Evolutionary conservation across 2,329 filamentous ascomycete species (phyloP), one percentile per base, ranked within the genome.

Genomic region (Phoma sp.): DNA sequence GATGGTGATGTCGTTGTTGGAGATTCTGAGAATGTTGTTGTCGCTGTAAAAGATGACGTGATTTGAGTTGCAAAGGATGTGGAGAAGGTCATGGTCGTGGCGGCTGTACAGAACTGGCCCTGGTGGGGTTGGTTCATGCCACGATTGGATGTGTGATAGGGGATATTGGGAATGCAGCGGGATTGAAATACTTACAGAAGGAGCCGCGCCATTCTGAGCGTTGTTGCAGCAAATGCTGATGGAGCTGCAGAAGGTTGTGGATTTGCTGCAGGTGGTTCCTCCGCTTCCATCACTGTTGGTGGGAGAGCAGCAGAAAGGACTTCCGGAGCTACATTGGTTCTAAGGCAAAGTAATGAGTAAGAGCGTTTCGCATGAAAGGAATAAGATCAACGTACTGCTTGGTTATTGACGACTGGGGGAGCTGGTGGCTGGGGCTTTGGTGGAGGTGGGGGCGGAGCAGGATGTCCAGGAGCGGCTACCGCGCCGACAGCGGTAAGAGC

Each of bases 191-290:
- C 39, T 30, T 20, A 42, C 39, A 20, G 26, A 9, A 30, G 25
- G 14, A 7, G 15, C 39, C 4, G 20, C 26, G 14, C 39, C 39
- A 17, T 20, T 20, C 15, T 42, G 25, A 12, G 17, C 39, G 10
- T 42, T 42, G 39, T 29, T 30, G 39, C 39, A 42, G 26, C 39
- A 42, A n/a, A 42, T 42, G 26, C 15, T 30, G 15, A 42, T 20
- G 11, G 39, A 18, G 5, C 30, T 26, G 39, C 39, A 42, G 9
- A 18, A 17, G 21, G 39, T 42, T 6, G 15, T 42, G 9, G 39
- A 18, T 11, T 14, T 14, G 25, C 20, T 20, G 39, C 39, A 42
- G 7, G 39, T 42, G 4, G 39, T 42, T 17, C 38, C 38, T 3
- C 26, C 26, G n/a, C 11, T 11, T 6, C 39, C 26, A 18, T 29